Evolutionary conservation across 495 filamentous ascomycete genomes (phyloP).

Genomic region (Immersiella caudata): DNA sequence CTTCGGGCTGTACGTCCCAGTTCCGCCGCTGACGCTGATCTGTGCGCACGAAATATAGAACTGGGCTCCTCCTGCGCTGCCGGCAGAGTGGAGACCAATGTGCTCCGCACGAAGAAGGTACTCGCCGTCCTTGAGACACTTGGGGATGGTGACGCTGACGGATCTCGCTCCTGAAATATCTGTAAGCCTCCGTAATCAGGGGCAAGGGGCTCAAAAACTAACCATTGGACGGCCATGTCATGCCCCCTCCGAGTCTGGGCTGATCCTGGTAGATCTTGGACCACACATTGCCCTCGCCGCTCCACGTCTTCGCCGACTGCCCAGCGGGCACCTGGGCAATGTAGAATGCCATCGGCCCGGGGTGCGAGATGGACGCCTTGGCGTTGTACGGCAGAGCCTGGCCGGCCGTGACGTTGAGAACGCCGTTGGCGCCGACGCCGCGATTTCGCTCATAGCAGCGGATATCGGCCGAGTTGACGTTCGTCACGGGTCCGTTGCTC

Average conservation of each 20-base stretch:
- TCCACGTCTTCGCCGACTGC: conserved; percentile 48
- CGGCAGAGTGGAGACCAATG: conserved; percentile 55
- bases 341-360: conserved; percentile 55
- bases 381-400: conserved; percentile 48
- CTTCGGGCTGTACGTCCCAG: conserved; percentile 39
- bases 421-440: conserved; percentile 42
- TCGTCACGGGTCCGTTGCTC: conserved; percentile 54
- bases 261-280: conserved; percentile 57
- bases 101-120: conserved; percentile 65
- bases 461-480: conserved; percentile 51
- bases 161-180: conserved; percentile 28
- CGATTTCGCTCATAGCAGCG: conserved; percentile 54
- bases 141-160: conserved; percentile 52
- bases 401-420: conserved; percentile 50
- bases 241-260: conserved; percentile 39
- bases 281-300: conserved; percentile 55
- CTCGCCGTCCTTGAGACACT: conserved; percentile 54
- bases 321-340: conserved; percentile 57
- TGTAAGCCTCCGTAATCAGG: not conserved
- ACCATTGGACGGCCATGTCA: conserved; percentile 53
- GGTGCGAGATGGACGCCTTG: conserved; percentile 51
- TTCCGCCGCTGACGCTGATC: conserved; percentile 46
- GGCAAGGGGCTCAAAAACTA: not conserved
- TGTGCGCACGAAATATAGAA: conserved; percentile 58
- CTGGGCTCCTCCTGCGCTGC: conserved; percentile 51